Conservation (phyloP, 1,139 yeast species). For the Zygotorulaspora mrakii region DNA sequence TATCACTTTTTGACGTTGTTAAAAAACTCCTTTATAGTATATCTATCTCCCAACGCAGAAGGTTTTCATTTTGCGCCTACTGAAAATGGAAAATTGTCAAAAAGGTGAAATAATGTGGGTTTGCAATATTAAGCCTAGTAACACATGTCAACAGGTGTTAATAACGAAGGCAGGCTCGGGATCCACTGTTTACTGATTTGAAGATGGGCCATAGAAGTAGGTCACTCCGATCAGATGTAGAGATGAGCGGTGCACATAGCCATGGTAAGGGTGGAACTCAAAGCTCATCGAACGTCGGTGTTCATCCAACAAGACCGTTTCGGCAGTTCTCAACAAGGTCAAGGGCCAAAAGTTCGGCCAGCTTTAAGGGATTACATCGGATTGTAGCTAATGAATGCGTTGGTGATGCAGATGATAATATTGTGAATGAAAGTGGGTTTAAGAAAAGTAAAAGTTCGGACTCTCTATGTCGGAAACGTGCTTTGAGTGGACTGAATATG, state of each 20-base stretch:
- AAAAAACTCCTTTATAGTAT: neutral
- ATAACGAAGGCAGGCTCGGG: too few relatives aligned
- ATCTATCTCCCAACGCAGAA: too few relatives aligned
- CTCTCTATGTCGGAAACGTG: constrained; percentile 29
- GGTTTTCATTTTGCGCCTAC: neutral
- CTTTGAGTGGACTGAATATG: constrained; percentile 35
- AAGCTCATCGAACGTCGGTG: constrained; percentile 13
- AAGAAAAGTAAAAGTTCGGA: constrained; percentile 32
- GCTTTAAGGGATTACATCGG: constrained; percentile 34
- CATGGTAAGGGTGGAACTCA: constrained; percentile 10
- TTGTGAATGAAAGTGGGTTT: constrained; percentile 16
- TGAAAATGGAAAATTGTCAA: neutral
- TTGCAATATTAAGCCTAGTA: too few relatives aligned
- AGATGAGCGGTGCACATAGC: constrained; percentile 13
- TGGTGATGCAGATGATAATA: constrained; percentile 14
- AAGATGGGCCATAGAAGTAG: constrained; percentile 21
- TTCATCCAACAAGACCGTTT: constrained; percentile 18
- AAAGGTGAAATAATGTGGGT: neutral
- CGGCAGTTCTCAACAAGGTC: constrained; percentile 36
- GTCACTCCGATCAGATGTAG: constrained; percentile 18
- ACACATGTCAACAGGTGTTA: too few relatives aligned
- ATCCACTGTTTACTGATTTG: too few relatives aligned
- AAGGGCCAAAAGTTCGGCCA: constrained; percentile 34
- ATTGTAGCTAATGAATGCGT: constrained; percentile 28
- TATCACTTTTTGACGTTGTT: neutral